These are phyloP conservation scores for Dryas octopetala DNA, from an alignment of 306 rosid species.

Conservation along the genomic window DNA sequence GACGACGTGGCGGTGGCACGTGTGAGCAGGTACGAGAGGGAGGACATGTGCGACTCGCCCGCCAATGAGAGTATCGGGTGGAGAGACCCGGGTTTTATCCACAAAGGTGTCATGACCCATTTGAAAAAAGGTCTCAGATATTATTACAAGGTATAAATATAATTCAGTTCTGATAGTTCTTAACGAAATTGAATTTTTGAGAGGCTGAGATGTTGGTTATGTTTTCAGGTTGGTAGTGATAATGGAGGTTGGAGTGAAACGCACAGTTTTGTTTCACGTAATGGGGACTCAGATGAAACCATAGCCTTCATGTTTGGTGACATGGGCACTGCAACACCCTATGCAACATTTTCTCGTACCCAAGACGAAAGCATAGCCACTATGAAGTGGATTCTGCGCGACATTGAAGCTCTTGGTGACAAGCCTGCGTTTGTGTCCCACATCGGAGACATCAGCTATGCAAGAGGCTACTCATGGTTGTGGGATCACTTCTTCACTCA, in stretches of 20 bases:
- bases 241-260: slow-evolving; percentile 69
- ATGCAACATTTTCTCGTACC: slow-evolving; percentile 67
- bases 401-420: slow-evolving; percentile 72
- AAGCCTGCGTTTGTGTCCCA: slow-evolving; percentile 89
- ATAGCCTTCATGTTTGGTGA: slow-evolving; percentile 88
- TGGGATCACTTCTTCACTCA: slow-evolving; percentile 85
- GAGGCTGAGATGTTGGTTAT: neutral
- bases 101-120: slow-evolving; percentile 60
- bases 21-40: slow-evolving; percentile 66
- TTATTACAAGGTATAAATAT: slow-evolving; percentile 57
- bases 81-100: slow-evolving; percentile 93
- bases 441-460: slow-evolving; percentile 92
- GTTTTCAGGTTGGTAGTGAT: slow-evolving; percentile 75
- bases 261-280: slow-evolving; percentile 63
- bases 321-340: slow-evolving; percentile 82
- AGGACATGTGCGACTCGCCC: slow-evolving; percentile 82
- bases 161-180: too few relatives aligned
- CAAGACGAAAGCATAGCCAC: slow-evolving; percentile 85
- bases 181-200: neutral
- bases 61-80: slow-evolving; percentile 70
- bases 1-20: slow-evolving; percentile 45
- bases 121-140: slow-evolving; percentile 62
- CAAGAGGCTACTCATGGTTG: slow-evolving; percentile 87
- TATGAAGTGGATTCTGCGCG: slow-evolving; percentile 85
- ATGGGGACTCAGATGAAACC: slow-evolving; percentile 70